Evolutionary conservation across 257 asterid genomes (phyloP).

Genomic region (Primulina eburnea): DNA sequence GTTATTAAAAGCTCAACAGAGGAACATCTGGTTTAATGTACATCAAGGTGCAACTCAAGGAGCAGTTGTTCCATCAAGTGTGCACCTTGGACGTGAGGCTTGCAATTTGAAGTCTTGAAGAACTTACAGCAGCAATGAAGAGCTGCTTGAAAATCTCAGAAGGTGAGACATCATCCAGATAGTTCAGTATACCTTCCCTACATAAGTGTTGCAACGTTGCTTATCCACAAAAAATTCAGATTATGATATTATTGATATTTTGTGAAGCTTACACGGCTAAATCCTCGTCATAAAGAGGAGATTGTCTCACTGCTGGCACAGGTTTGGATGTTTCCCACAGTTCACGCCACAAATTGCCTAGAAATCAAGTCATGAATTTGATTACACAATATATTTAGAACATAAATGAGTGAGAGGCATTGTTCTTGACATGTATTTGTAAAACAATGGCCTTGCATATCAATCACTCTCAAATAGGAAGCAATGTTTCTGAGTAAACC

Average conservation of each 20-base stretch:
- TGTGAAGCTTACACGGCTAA: constrained; percentile 82
- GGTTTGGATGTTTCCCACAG: constrained; percentile 97
- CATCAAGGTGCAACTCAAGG: neutral
- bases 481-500: constrained; percentile 3
- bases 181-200: constrained; percentile 85
- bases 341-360: constrained; percentile 98
- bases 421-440: neutral
- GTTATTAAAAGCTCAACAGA: neutral
- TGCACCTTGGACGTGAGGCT: neutral
- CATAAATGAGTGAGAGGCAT: neutral
- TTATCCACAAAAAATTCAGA: constrained; percentile 10
- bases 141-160: constrained; percentile 84
- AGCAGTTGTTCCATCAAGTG: neutral
- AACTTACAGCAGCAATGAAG: constrained; percentile 76
- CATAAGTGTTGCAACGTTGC: constrained; percentile 25
- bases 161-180: constrained; percentile 66
- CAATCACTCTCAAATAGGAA: constrained; percentile 8
- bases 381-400: constrained; percentile 8
- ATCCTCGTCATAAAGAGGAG: constrained; percentile 96
- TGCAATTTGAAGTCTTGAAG: neutral
- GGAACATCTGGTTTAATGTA: neutral
- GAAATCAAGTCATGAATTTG: constrained; percentile 26
- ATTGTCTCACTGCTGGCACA: constrained; percentile 83
- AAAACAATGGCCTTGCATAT: neutral
- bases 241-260: neutral